Evolutionary conservation across 176 grass and related monocot species (phyloP).

Genomic region (Juncus effusus): DNA sequence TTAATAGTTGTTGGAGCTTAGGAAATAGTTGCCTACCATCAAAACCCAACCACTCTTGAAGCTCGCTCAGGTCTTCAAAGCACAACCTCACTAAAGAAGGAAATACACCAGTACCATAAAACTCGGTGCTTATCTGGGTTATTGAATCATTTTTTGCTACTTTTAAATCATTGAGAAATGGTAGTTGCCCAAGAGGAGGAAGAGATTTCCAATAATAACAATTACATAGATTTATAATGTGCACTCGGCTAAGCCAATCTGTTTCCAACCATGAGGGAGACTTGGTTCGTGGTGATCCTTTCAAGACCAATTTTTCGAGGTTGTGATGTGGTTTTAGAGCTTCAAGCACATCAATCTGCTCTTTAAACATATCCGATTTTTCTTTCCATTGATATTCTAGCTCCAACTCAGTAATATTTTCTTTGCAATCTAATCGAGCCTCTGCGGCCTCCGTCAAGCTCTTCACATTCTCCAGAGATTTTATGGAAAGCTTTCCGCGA

Average conservation of each 20-base stretch:
- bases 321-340: conserved; percentile 1
- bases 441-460: neutral
- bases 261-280: conserved; percentile 11
- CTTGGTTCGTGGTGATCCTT: neutral
- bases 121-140: neutral
- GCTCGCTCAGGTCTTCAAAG: neutral
- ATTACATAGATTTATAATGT: neutral
- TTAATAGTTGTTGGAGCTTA: neutral
- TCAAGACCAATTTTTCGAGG: neutral
- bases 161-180: neutral
- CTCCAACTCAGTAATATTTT: neutral
- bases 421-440: neutral
- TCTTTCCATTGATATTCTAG: conserved; percentile 1
- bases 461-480: conserved; percentile 22
- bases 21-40: neutral
- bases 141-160: neutral
- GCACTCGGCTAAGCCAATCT: neutral
- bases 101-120: neutral
- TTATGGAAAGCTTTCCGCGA: neutral
- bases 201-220: neutral
- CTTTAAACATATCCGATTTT: neutral
- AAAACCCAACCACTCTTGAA: neutral
- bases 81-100: neutral
- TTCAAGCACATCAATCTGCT: neutral
- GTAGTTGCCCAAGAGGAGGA: conserved; percentile 22